These are phyloP conservation scores for Epipyxis sp. DNA, from an alignment of 108 stramenopile genomes.

Conservation along the genomic window DNA sequence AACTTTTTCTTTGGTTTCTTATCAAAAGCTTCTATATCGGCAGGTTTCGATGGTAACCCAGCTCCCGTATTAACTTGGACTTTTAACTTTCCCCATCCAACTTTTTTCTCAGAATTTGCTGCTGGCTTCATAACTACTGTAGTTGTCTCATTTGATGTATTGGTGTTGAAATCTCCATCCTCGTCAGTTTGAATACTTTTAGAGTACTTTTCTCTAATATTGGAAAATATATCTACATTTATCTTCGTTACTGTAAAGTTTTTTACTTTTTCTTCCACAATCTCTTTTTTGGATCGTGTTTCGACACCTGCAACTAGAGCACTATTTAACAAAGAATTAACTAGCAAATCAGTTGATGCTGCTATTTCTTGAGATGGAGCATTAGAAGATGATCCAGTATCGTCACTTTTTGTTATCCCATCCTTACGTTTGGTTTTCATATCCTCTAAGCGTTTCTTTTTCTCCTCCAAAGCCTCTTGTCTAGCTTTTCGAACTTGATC, in stretches of 20 bases:
- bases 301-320: background rate
- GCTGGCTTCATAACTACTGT: too few relatives aligned
- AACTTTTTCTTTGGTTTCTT: too few relatives aligned
- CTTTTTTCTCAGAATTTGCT: too few relatives aligned
- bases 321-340: background rate
- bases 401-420: background rate
- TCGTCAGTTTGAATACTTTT: too few relatives aligned
- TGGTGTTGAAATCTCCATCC: too few relatives aligned
- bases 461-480: conserved; percentile 12
- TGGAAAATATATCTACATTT: too few relatives aligned
- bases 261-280: background rate
- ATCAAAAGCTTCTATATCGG: too few relatives aligned
- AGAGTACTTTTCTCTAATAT: too few relatives aligned
- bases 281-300: background rate
- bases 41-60: too few relatives aligned
- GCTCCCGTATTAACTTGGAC: too few relatives aligned
- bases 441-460: conserved; percentile 26
- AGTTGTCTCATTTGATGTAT: too few relatives aligned
- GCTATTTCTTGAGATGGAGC: background rate
- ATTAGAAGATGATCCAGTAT: background rate
- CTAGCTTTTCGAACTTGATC: conserved; percentile 14
- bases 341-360: conserved; percentile 2
- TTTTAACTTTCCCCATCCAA: too few relatives aligned
- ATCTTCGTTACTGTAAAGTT: background rate
- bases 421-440: background rate